phyloP scores from a whole-genome alignment of 176 grass and related monocot species.

The Bothriochloa decipiens region DNA sequence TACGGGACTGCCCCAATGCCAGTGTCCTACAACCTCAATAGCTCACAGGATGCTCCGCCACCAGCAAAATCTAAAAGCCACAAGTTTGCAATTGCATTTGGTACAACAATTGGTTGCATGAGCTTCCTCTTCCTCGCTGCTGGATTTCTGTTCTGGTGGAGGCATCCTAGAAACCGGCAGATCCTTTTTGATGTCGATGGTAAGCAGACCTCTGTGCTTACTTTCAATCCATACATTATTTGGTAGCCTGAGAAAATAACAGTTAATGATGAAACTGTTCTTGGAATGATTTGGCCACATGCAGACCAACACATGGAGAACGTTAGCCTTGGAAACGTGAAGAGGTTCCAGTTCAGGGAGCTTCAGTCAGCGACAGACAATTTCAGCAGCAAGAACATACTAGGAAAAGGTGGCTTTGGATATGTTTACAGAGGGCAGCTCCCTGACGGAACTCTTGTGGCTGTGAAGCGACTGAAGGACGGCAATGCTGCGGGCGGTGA shows the following conservation, averaged over 20 bases:
- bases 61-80: constrained; percentile 54
- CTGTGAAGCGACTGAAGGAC: constrained; percentile 94
- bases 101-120: constrained; percentile 51
- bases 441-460: constrained; percentile 78
- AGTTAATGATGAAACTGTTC: not conserved
- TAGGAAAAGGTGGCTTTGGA: constrained; percentile 94
- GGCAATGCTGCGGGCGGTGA: constrained; percentile 78
- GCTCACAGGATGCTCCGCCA: constrained; percentile 50
- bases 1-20: constrained; percentile 73
- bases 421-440: constrained; percentile 88
- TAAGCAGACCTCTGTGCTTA: constrained; percentile 20
- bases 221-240: constrained; percentile 13
- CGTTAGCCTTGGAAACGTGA: constrained; percentile 74
- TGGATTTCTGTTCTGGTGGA: constrained; percentile 75
- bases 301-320: constrained; percentile 71
- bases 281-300: constrained; percentile 7
- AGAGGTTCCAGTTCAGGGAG: constrained; percentile 82
- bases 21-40: constrained; percentile 65
- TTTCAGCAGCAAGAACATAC: constrained; percentile 90
- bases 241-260: not conserved
- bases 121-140: constrained; percentile 59
- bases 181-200: constrained; percentile 84
- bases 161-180: constrained; percentile 64
- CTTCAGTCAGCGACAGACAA: constrained; percentile 75
- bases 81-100: constrained; percentile 76